Percentiles rank a stretch among this genome's conserved stretches.
phyloP scores from a whole-genome alignment of 495 filamentous ascomycete species.

The Daldinia decipiens region DNA sequence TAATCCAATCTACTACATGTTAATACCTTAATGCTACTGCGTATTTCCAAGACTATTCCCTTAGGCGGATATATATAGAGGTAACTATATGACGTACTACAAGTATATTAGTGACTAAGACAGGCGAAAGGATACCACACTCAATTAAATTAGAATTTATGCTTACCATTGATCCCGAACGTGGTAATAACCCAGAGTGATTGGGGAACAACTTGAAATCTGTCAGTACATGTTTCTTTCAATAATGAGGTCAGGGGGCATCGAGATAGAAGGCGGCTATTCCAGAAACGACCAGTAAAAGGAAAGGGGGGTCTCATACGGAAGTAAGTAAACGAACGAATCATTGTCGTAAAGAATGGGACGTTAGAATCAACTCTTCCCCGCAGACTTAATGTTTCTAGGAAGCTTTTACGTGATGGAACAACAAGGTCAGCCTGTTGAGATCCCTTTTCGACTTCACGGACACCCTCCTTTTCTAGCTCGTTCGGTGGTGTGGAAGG shows the following conservation, averaged over 20 bases:
- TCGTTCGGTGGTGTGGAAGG: slow-evolving; percentile 35
- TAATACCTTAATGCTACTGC: slow-evolving; percentile 11
- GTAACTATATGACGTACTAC: slow-evolving; percentile 33
- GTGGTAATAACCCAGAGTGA: slow-evolving; percentile 69
- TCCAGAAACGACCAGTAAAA: not conserved
- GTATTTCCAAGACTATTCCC: not conserved
- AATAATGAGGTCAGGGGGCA: not conserved
- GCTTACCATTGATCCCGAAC: slow-evolving; percentile 55
- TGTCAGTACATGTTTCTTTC: not conserved
- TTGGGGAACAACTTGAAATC: slow-evolving; percentile 57
- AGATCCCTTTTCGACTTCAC: slow-evolving; percentile 30
- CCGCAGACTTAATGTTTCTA: slow-evolving; percentile 61
- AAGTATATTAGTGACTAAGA: slow-evolving; percentile 59
- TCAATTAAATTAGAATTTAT: not conserved
- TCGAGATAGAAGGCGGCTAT: not conserved
- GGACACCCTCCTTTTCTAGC: slow-evolving; percentile 37
- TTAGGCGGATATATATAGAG: not conserved
- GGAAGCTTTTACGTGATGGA: slow-evolving; percentile 57
- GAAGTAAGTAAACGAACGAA: slow-evolving; percentile 67
- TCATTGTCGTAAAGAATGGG: slow-evolving; percentile 65
- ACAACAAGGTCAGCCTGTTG: slow-evolving; percentile 27
- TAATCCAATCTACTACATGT: slow-evolving; percentile 62
- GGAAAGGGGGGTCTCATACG: slow-evolving; percentile 8
- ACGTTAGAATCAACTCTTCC: slow-evolving; percentile 61
- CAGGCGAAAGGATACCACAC: slow-evolving; percentile 52